Percentiles rank a stretch among this genome's conserved stretches.
These are phyloP conservation scores for Ajuga chamaepitys DNA, from an alignment of 257 asterid genomes.

Conservation along the genomic window DNA sequence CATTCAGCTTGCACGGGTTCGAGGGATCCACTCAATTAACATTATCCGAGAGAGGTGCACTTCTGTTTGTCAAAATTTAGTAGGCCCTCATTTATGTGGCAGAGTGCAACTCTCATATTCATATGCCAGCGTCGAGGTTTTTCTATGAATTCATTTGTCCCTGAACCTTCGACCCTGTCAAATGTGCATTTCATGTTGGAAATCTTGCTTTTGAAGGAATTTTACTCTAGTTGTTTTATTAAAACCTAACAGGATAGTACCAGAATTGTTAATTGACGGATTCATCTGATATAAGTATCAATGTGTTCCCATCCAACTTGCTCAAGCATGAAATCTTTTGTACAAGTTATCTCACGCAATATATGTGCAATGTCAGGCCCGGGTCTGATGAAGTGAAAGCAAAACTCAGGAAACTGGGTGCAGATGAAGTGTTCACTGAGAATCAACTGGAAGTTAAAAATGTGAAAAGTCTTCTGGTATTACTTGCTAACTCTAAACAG, in stretches of 20 bases:
- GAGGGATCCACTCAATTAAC: conserved; percentile 69
- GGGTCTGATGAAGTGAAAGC: conserved; percentile 83
- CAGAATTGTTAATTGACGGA: background rate
- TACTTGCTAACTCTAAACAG: conserved; percentile 7
- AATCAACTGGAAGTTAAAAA: conserved; percentile 73
- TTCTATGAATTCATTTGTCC: background rate
- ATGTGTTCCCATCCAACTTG: conserved; percentile 1
- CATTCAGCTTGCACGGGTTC: conserved; percentile 82
- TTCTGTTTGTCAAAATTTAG: background rate
- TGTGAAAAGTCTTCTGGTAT: conserved; percentile 78
- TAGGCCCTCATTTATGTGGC: background rate
- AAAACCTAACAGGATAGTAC: background rate
- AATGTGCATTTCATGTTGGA: background rate
- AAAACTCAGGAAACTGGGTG: conserved; percentile 79
- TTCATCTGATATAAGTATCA: background rate
- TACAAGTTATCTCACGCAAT: conserved; percentile 16
- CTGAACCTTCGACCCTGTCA: background rate
- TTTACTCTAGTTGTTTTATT: background rate
- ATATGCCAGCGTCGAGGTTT: background rate
- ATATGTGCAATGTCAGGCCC: conserved; percentile 39
- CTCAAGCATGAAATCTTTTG: background rate
- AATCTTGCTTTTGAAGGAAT: background rate
- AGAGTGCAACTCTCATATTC: conserved; percentile 1
- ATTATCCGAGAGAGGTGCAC: conserved; percentile 84
- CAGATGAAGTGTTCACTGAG: conserved; percentile 81